These are phyloP conservation scores for Fragilaria crotonensis DNA, from an alignment of 108 stramenopile genomes.

Conservation along the genomic window DNA sequence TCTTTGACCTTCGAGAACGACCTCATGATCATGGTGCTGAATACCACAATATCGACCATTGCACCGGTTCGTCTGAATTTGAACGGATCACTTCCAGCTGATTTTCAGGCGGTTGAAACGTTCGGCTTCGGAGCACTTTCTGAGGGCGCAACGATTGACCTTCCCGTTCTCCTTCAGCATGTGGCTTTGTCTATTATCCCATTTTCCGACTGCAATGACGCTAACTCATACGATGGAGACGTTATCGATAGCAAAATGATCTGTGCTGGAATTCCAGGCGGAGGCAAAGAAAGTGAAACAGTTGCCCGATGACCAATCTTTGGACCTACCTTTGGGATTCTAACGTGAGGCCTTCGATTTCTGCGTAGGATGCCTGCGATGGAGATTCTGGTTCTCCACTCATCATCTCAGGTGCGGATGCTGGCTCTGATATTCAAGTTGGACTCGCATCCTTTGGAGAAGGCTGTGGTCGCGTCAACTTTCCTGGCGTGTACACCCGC, in stretches of 20 bases:
- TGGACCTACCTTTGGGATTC: too few relatives aligned
- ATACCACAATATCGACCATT: background rate
- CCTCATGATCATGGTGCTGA: background rate
- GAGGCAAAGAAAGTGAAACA: too few relatives aligned
- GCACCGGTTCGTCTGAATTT: background rate
- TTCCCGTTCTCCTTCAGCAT: background rate
- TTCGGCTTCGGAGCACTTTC: background rate
- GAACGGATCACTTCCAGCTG: background rate
- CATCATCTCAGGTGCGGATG: slow-evolving; percentile 1
- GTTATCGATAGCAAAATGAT: slow-evolving; percentile 19
- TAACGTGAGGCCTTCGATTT: too few relatives aligned
- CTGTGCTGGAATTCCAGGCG: slow-evolving; percentile 31
- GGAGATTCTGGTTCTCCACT: slow-evolving; percentile 49
- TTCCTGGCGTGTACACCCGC: slow-evolving; percentile 33
- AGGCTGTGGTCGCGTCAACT: slow-evolving; percentile 29
- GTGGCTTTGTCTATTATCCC: background rate
- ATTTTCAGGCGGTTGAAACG: background rate
- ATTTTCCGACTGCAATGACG: background rate
- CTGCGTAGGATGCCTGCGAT: slow-evolving; percentile 24
- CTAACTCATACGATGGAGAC: slow-evolving; percentile 4
- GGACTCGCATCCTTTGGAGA: slow-evolving; percentile 39
- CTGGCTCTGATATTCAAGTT: slow-evolving; percentile 13
- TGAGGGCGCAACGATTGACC: background rate
- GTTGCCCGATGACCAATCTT: too few relatives aligned
- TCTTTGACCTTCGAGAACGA: too few relatives aligned